A percentile compares a stretch with the other conserved stretches of the same genome.
These are phyloP conservation scores for Phialophora verrucosa DNA, from an alignment of 2,329 filamentous ascomycete genomes.

Conservation along the genomic window DNA sequence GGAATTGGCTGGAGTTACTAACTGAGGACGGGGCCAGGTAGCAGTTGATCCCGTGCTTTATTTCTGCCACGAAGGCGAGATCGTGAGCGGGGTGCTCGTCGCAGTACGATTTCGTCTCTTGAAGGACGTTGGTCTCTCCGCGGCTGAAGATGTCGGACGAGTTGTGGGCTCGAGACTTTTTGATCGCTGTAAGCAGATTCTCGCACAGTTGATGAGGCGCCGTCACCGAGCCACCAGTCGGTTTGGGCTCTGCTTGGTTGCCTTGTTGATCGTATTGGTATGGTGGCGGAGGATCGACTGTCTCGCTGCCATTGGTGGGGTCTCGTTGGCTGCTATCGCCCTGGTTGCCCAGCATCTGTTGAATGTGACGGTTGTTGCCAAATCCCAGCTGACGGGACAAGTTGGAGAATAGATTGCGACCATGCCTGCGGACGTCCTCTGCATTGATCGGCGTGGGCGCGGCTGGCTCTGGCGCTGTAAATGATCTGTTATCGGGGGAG, in stretches of 20 bases:
- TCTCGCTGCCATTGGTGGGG: slow-evolving; percentile 29
- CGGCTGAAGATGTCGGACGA: slow-evolving; percentile 74
- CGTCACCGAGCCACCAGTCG: slow-evolving; percentile 42
- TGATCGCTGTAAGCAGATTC: slow-evolving; percentile 74
- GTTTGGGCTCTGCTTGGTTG: slow-evolving; percentile 30
- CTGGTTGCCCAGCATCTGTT: slow-evolving; percentile 42
- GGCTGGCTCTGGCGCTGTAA: slow-evolving; percentile 40
- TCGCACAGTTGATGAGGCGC: slow-evolving; percentile 53
- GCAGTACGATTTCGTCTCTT: slow-evolving; percentile 85
- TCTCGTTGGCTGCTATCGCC: slow-evolving; percentile 11
- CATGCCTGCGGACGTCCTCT: slow-evolving; percentile 51
- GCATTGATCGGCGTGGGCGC: slow-evolving; percentile 33
- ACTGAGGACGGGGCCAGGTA: slow-evolving; percentile 67
- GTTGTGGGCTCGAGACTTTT: slow-evolving; percentile 76
- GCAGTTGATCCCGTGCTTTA: slow-evolving; percentile 74
- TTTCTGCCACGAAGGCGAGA: slow-evolving; percentile 71
- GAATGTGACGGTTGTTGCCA: slow-evolving; percentile 46
- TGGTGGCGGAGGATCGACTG: slow-evolving; percentile 46
- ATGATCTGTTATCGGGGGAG: slow-evolving; percentile 55
- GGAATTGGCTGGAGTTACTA: slow-evolving; percentile 58
- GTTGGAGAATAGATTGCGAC: slow-evolving; percentile 68
- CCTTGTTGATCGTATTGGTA: slow-evolving; percentile 46
- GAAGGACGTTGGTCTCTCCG: slow-evolving; percentile 73
- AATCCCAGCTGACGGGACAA: slow-evolving; percentile 72
- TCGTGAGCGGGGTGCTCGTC: slow-evolving; percentile 77